These are phyloP conservation scores for Hymenoscyphus scutula DNA, from an alignment of 2,329 filamentous ascomycete genomes.

Conservation along the genomic window DNA sequence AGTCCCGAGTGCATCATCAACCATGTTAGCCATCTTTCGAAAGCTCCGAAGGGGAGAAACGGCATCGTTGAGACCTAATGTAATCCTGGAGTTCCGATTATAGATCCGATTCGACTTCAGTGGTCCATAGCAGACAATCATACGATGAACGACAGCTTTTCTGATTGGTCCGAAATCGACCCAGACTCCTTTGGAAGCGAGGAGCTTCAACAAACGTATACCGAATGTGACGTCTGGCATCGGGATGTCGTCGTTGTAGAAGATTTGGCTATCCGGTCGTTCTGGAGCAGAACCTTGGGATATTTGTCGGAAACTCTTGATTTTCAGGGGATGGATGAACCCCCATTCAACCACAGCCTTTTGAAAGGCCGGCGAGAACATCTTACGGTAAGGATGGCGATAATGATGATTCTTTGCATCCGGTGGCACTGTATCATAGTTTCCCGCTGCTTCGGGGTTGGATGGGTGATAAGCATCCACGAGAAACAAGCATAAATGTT, in stretches of 20 bases:
- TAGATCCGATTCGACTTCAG: slow-evolving; percentile 22
- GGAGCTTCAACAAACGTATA: slow-evolving; percentile 29
- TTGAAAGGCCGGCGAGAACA: slow-evolving; percentile 46
- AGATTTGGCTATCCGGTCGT: neutral
- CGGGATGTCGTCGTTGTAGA: neutral
- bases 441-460: slow-evolving; percentile 3
- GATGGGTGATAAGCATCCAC: slow-evolving; percentile 30
- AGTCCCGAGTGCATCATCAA: slow-evolving; percentile 27
- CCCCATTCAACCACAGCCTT: slow-evolving; percentile 49
- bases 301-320: neutral
- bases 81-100: slow-evolving; percentile 22
- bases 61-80: slow-evolving; percentile 5
- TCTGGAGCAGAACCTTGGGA: neutral
- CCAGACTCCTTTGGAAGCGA: slow-evolving; percentile 22
- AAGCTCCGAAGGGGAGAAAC: neutral
- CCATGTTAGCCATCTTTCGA: slow-evolving; percentile 17
- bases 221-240: slow-evolving; percentile 25
- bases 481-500: slow-evolving; percentile 50
- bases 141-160: slow-evolving; percentile 29
- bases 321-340: slow-evolving; percentile 38
- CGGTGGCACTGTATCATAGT: slow-evolving; percentile 20
- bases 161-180: slow-evolving; percentile 20
- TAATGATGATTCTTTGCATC: slow-evolving; percentile 15
- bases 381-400: slow-evolving; percentile 37
- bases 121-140: slow-evolving; percentile 31